Evolutionary conservation across 2,329 filamentous ascomycete species (phyloP).

Genomic region (Aspergillus ruber): DNA sequence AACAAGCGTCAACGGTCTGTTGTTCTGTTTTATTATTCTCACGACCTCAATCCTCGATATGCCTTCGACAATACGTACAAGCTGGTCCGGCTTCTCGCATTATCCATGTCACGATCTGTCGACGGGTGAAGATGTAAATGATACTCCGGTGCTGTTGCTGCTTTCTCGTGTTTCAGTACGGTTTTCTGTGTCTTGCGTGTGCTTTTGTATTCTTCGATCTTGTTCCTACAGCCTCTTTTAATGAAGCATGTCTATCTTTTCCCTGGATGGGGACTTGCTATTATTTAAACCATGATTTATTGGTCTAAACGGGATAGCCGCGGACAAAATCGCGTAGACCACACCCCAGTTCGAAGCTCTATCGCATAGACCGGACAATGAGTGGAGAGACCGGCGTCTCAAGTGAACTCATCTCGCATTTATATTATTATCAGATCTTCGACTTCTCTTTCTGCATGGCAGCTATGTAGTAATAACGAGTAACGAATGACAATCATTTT

Average conservation of each 20-base stretch:
- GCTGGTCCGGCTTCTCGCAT: conserved; percentile 18
- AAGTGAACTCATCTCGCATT: background rate
- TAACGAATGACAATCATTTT: no score
- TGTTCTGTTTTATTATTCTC: conserved; percentile 12
- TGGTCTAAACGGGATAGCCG: background rate
- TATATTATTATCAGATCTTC: no score
- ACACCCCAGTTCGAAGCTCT: background rate
- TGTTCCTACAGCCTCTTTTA: conserved; percentile 10
- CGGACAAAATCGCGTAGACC: background rate
- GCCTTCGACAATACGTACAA: conserved; percentile 23
- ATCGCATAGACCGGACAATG: background rate
- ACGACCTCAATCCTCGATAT: conserved; percentile 20
- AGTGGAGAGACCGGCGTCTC: background rate
- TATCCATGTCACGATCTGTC: conserved; percentile 21
- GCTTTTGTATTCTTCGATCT: conserved; percentile 5
- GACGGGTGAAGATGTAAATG: conserved; percentile 38
- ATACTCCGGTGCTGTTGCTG: conserved; percentile 32
- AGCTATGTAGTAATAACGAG: no score
- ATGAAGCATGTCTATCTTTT: conserved; percentile 10
- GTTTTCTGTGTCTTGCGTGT: conserved; percentile 8
- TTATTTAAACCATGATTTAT: background rate
- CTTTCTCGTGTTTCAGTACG: conserved; percentile 24
- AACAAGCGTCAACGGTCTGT: conserved; percentile 25
- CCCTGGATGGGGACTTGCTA: background rate
- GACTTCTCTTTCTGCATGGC: no score